These are phyloP conservation scores for Schizopora paradoxa DNA, from an alignment of 1,284 basidiomycete genomes.

Conservation along the genomic window DNA sequence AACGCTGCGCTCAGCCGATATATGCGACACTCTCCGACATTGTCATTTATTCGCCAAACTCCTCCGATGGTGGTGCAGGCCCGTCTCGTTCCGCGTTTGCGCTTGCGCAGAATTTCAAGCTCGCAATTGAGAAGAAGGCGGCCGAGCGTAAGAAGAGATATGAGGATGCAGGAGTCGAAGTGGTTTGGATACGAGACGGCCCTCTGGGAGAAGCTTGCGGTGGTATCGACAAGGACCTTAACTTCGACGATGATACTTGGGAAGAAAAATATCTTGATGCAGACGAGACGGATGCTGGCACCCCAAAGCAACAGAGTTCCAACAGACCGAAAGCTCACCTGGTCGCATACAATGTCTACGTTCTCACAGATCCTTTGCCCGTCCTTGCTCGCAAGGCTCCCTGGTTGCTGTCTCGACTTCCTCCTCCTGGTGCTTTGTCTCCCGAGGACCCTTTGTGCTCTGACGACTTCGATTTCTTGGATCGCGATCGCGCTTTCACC, in stretches of 20 bases:
- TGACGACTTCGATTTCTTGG: background rate
- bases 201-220: slow-evolving; percentile 4
- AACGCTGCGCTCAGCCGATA: slow-evolving; percentile 59
- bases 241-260: background rate
- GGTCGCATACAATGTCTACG: slow-evolving; percentile 80
- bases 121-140: slow-evolving; percentile 52
- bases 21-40: slow-evolving; percentile 88
- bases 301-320: background rate
- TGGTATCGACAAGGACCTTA: slow-evolving; percentile 7
- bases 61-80: slow-evolving; percentile 38
- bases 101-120: slow-evolving; percentile 54
- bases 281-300: background rate
- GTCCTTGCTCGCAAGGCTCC: slow-evolving; percentile 16
- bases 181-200: slow-evolving; percentile 13
- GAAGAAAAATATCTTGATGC: slow-evolving; percentile 1
- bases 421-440: slow-evolving; percentile 1
- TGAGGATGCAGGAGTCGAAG: slow-evolving; percentile 18
- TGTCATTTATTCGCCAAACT: slow-evolving; percentile 76
- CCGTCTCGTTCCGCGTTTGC: slow-evolving; percentile 41
- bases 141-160: slow-evolving; percentile 36
- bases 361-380: slow-evolving; percentile 49
- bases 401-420: slow-evolving; percentile 14
- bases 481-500: too few relatives aligned
- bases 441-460: background rate
- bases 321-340: slow-evolving; percentile 28